phyloP scores from a whole-genome alignment of 2,329 filamentous ascomycete species.

The Blumeriella jaapii region DNA sequence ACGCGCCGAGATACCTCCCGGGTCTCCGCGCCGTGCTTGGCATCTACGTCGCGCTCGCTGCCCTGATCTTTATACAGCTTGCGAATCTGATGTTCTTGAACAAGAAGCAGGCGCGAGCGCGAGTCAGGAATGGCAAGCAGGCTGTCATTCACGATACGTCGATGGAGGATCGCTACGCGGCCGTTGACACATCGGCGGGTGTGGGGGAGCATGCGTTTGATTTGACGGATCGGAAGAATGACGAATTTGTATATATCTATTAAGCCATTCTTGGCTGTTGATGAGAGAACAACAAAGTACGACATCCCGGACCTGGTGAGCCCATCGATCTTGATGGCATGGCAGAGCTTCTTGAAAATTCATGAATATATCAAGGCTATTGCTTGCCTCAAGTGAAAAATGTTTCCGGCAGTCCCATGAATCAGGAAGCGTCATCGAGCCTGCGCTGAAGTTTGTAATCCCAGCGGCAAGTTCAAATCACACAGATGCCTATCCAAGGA shows the following conservation, averaged over 20 bases:
- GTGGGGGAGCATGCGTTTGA: slow-evolving; percentile 45
- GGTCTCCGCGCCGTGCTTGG: slow-evolving; percentile 44
- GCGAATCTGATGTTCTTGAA: slow-evolving; percentile 45
- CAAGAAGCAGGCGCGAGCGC: slow-evolving; percentile 39
- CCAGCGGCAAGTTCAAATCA: too few relatives aligned
- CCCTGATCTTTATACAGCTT: slow-evolving; percentile 41
- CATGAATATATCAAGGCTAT: too few relatives aligned
- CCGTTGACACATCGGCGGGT: slow-evolving; percentile 26
- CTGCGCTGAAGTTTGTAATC: too few relatives aligned
- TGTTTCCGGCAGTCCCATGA: too few relatives aligned
- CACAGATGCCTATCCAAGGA: too few relatives aligned
- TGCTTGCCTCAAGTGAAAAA: too few relatives aligned
- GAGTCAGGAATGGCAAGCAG: slow-evolving; percentile 48
- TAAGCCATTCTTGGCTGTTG: slow-evolving; percentile 17
- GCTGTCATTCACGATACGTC: slow-evolving; percentile 47
- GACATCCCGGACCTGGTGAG: not conserved
- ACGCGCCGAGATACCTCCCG: slow-evolving; percentile 46
- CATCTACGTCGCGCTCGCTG: slow-evolving; percentile 42
- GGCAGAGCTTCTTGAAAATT: too few relatives aligned
- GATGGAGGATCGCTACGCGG: slow-evolving; percentile 43
- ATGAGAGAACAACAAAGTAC: too few relatives aligned
- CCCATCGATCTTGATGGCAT: not conserved
- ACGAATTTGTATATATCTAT: slow-evolving; percentile 56
- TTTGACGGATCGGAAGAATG: slow-evolving; percentile 53
- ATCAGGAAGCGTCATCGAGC: too few relatives aligned